Base-by-base conservation (phyloP, 2,329 filamentous ascomycete species). In the Neopestalotiopsis clavispora region DNA sequence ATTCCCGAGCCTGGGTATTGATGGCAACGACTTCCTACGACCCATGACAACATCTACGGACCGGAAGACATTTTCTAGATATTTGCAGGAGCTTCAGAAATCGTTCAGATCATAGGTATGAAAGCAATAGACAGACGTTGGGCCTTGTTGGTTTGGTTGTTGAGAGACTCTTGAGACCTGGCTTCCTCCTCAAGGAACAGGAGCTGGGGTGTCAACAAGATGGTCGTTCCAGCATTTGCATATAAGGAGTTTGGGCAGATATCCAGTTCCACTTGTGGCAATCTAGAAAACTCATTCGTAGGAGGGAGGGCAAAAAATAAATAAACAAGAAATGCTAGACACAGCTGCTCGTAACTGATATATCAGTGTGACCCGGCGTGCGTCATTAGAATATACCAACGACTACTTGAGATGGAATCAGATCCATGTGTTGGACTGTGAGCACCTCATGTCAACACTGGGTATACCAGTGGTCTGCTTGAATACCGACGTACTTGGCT, bases 1-100 rank as follows among this genome's bases (percentile, higher is more conserved):
- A 68, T 89, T 95, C 73, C 85, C 89, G 0, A 86, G 84, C 60
- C 83, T 94, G 72, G 91, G 91, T 0, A 85, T 91, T 30, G 86
- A 89, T 67, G 89, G 88, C 9, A 83, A 83, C 28, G 88, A 88
- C 67, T 91, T 90, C 74, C 77, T 92, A 71, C 83, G 85, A 70
- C 83, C 82, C 56, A 81, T 92, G 80, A 89, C 87, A 1, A 89
- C 86, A 23, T 85, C 85, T 12, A 83, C 82, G 17, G 89, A 91
- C 73, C 86, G 86, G 72, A 91, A 90, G 73, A 82, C 83, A 0
- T 89, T 93, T 69, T 85, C 90, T 20, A 84, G 85, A 57, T 95
- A 93, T 75, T 81, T 95, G 60, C 84, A 87, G 72, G 83, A 82
- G 12, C 83, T 92, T 57, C 69, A 70, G 59, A 66, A 59, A 34